phyloP scores from a whole-genome alignment of 495 filamentous ascomycete genomes.

The Delitschia confertaspora region DNA sequence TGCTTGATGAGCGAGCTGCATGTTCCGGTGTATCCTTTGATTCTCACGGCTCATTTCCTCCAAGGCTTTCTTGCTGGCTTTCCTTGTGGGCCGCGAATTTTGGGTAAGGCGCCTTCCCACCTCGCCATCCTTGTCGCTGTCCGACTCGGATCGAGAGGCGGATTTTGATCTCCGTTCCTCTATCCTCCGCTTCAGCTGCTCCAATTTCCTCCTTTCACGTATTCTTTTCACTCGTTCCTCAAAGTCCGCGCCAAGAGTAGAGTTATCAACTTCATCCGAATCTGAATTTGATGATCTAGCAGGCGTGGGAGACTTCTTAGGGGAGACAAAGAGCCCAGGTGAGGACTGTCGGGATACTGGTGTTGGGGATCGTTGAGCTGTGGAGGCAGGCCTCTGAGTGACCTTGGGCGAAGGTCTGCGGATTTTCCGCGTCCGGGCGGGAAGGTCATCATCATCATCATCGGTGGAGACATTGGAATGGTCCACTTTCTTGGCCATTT shows the following conservation, averaged over 20 bases:
- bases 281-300: not conserved
- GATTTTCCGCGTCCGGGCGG: conserved; percentile 4
- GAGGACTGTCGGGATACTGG: conserved; percentile 15
- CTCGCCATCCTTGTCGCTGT: conserved; percentile 19
- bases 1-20: conserved; percentile 85
- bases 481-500: not conserved
- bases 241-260: conserved; percentile 4
- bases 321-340: conserved; percentile 26
- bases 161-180: not conserved
- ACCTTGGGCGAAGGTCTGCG: conserved; percentile 1
- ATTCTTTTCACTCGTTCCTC: conserved; percentile 15
- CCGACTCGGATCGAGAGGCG: conserved; percentile 7
- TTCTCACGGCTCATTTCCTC: conserved; percentile 92
- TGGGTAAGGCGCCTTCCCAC: conserved; percentile 25
- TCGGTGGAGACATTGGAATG: not conserved
- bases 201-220: conserved; percentile 12
- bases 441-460: conserved; percentile 16
- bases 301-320: conserved; percentile 7
- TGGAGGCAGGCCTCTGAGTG: conserved; percentile 2
- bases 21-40: conserved; percentile 77
- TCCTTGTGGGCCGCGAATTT: conserved; percentile 56
- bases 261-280: not conserved
- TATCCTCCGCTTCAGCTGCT: conserved; percentile 8
- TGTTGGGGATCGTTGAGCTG: conserved; percentile 3
- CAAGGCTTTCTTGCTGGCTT: conserved; percentile 91